Conservation (phyloP, 2,329 filamentous ascomycete species). For the Venturia aucupariae region DNA sequence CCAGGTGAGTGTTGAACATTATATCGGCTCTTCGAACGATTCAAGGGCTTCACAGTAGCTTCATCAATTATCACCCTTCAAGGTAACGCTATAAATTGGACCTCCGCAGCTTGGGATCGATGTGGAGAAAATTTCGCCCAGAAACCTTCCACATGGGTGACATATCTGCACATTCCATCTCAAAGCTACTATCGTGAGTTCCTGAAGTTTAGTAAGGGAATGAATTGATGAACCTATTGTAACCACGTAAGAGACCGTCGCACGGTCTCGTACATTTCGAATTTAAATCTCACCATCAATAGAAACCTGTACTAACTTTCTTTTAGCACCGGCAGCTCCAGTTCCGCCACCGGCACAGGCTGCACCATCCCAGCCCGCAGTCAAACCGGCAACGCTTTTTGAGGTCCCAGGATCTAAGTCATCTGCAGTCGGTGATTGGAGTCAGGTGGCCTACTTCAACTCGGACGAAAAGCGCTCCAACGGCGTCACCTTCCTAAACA, state of each 20-base stretch:
- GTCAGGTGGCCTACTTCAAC: conserved; percentile 40
- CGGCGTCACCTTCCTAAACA: conserved; percentile 50
- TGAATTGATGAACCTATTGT: neutral
- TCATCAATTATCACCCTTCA: neutral
- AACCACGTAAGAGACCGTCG: neutral
- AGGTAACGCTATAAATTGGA: neutral
- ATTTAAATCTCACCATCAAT: neutral
- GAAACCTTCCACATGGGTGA: neutral
- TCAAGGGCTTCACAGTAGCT: neutral
- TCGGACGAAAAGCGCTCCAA: conserved; percentile 34
- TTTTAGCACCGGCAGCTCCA: neutral
- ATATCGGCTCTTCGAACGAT: neutral
- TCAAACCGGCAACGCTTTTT: conserved; percentile 6
- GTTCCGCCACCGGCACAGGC: conserved; percentile 12
- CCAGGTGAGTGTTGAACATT: neutral
- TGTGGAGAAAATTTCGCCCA: neutral
- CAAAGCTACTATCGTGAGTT: neutral
- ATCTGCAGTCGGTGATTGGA: conserved; percentile 27
- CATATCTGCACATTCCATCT: neutral
- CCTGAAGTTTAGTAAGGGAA: neutral
- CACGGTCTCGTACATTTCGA: neutral
- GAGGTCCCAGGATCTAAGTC: neutral
- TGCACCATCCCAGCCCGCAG: conserved; percentile 15
- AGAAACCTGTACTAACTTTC: neutral
- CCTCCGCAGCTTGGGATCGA: neutral